Base-by-base conservation (phyloP, 73 alveolate genomes). In the Blepharisma japonicum region DNA sequence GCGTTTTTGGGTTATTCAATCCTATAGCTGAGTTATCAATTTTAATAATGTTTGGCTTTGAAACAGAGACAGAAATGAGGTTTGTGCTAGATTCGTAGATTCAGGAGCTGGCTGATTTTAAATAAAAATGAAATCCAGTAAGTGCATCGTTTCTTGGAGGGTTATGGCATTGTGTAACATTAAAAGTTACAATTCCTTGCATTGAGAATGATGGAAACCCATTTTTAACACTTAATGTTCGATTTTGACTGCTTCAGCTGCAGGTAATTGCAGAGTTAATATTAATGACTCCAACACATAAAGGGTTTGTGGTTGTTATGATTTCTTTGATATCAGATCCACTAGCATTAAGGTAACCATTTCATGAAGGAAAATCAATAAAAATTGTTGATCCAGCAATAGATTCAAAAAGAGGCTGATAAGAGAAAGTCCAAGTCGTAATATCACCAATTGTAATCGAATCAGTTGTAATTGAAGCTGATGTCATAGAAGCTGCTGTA, bases 281-380 rank as follows among this genome's bases (percentile, higher is more conserved):
- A 9, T 11, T 61, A 32, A 3, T 32, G 2, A 25, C 18, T 25
- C 74, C 74, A 18, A 61, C 5, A 5, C 74, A 61, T 8, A 48
- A 20, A 9, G 74, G 74, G 3, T n/a, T 14, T 1, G 74, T 18
- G 5, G 39, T 25, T 14, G 74, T 61, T 8, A 61, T 61, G 47
- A 61, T 61, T 14, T 61, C 47, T 9, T 14, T 0, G 3, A 61
- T 8, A 18, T 14, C 46, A 2, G 74, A 14, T 14, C 67, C 23
- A 53, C 67, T 53, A 18, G 74, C 47, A 4, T 5, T 5, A n/a
- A 61, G 0, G 5, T 20, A 14, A 5, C 50, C 39, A 25, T 61
- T 61, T 39, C 74, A 61, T 14, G 14, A 61, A 18, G 74, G 74
- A 39, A 61, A 61, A 0, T 61, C 23, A 18, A 61, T 61, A 61